phyloP scores from a whole-genome alignment of 768 basidiomycete genomes.

The Butyriboletus loyo region DNA sequence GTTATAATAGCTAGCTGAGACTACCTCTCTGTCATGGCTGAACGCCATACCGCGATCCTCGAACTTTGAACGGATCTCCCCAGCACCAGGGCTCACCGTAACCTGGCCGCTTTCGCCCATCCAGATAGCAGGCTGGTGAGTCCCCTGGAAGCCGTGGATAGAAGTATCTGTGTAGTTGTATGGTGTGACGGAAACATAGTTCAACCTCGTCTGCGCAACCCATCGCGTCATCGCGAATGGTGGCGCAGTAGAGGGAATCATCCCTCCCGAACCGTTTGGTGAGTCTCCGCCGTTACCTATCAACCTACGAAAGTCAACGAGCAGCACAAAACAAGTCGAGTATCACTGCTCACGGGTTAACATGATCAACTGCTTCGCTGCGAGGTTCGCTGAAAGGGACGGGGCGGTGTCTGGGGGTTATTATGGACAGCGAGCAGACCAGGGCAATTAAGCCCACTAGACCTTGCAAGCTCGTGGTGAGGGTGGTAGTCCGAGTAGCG shows the following conservation, averaged over 20 bases:
- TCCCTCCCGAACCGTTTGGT: constrained; percentile 70
- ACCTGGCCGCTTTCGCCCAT: constrained; percentile 78
- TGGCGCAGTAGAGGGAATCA: constrained; percentile 74
- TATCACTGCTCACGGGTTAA: constrained; percentile 40
- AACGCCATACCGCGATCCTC: constrained; percentile 57
- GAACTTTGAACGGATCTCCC: constrained; percentile 49
- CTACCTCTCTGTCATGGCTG: constrained; percentile 49
- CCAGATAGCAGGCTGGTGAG: constrained; percentile 86
- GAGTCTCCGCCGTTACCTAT: constrained; percentile 74
- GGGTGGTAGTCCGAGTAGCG: not conserved
- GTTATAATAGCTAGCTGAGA: constrained; percentile 53
- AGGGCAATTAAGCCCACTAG: constrained; percentile 17
- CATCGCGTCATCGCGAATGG: constrained; percentile 87
- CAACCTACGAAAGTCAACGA: constrained; percentile 32
- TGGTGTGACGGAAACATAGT: constrained; percentile 71
- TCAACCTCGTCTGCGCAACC: constrained; percentile 76
- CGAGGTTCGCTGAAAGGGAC: constrained; percentile 22
- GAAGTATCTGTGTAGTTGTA: constrained; percentile 59
- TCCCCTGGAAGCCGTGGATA: constrained; percentile 76
- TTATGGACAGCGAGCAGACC: constrained; percentile 11
- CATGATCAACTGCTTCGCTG: constrained; percentile 42
- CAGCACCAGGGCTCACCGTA: constrained; percentile 56
- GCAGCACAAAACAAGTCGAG: not conserved
- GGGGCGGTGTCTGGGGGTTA: constrained; percentile 4
- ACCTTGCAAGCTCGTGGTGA: constrained; percentile 3